Conservation (phyloP, 768 basidiomycete genomes). For the Kwoniella heveanensis region DNA sequence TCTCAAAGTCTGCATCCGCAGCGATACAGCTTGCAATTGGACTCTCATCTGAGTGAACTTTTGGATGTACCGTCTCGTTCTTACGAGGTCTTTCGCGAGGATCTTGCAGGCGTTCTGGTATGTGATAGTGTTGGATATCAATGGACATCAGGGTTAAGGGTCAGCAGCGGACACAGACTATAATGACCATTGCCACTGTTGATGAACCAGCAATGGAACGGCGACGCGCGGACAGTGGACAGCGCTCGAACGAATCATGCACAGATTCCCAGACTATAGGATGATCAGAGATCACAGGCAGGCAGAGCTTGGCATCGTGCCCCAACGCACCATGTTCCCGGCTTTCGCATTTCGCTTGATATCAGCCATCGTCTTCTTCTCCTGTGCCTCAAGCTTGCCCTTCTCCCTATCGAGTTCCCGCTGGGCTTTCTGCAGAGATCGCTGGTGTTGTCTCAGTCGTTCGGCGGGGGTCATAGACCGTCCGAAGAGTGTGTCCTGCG, state of each 20-base stretch:
- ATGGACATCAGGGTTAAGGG: too few species aligned
- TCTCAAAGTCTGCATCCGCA: conserved; percentile 92
- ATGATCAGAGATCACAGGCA: too few species aligned
- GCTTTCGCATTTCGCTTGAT: conserved; percentile 96
- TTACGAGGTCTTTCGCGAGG: conserved; percentile 97
- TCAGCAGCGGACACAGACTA: too few species aligned
- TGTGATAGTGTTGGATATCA: conserved; percentile 16
- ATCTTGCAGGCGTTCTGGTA: conserved; percentile 98
- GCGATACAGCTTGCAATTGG: conserved; percentile 90
- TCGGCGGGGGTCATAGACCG: conserved; percentile 94
- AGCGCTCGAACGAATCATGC: too few species aligned
- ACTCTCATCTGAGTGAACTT: conserved; percentile 99
- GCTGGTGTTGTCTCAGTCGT: conserved; percentile 93
- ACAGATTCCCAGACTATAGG: too few species aligned
- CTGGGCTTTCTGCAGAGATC: conserved; percentile 92
- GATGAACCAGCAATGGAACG: too few species aligned
- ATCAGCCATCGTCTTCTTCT: conserved; percentile 93
- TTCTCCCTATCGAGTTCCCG: conserved; percentile 97
- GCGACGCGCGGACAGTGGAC: too few species aligned
- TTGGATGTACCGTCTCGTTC: conserved; percentile 90
- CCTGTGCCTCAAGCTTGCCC: conserved; percentile 81
- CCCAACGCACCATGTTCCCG: conserved; percentile 76
- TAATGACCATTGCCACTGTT: too few species aligned
- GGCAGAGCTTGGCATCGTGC: too few species aligned
- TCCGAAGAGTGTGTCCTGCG: conserved; percentile 97